Evolutionary conservation across 106 monocot species (phyloP).

Genomic region (Acorus calamus): DNA sequence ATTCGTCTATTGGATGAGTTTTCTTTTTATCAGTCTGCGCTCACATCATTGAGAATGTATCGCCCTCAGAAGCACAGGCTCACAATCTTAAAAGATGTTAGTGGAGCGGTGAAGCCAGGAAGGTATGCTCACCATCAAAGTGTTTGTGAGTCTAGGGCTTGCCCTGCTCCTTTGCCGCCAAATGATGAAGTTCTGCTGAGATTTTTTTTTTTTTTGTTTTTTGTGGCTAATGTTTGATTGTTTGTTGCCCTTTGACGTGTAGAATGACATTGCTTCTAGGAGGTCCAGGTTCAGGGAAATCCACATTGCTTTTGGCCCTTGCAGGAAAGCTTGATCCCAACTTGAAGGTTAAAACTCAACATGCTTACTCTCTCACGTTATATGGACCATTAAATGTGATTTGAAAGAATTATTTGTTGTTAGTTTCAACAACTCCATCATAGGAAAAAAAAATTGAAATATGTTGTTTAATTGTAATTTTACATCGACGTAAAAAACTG

Average conservation of each 20-base stretch:
- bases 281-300: slow-evolving; percentile 50
- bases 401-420: no score
- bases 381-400: no score
- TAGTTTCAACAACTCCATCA: not conserved
- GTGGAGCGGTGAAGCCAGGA: slow-evolving; percentile 36
- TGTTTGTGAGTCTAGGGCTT: no score
- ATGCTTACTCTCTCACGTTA: no score
- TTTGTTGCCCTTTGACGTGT: not conserved
- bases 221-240: not conserved
- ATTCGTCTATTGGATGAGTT: not conserved
- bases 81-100: slow-evolving; percentile 36
- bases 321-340: slow-evolving; percentile 48
- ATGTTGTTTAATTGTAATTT: no score
- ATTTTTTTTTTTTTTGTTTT: not conserved
- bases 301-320: slow-evolving; percentile 44
- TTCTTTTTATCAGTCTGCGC: slow-evolving; percentile 7
- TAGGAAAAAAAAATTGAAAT: no score
- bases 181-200: not conserved
- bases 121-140: slow-evolving; percentile 13
- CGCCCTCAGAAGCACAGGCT: slow-evolving; percentile 24
- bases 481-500: no score
- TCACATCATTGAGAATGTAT: slow-evolving; percentile 16
- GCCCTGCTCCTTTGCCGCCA: no score
- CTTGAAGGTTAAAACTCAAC: slow-evolving; percentile 20
- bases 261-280: slow-evolving; percentile 57